Conservation (phyloP, 495 filamentous ascomycete genomes). For the Trichoderma virens region DNA sequence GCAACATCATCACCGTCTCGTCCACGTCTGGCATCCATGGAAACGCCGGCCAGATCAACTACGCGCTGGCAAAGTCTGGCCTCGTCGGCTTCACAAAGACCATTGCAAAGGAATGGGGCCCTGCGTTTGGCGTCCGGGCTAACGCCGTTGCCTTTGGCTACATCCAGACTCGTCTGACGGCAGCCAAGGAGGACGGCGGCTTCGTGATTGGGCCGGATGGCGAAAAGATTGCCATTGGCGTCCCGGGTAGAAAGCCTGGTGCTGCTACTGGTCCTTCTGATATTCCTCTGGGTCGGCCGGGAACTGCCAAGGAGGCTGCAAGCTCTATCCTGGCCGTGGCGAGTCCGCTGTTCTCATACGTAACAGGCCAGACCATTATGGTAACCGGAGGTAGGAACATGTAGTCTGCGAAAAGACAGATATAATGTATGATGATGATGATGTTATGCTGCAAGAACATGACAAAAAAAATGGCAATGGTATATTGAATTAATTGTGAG, state of each 20-base stretch:
- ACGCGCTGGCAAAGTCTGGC: constrained; percentile 74
- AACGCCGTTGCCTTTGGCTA: constrained; percentile 80
- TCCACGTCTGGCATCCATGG: constrained; percentile 73
- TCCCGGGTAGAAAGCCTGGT: constrained; percentile 42
- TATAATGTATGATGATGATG: not conserved
- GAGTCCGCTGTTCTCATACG: constrained; percentile 72
- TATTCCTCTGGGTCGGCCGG: constrained; percentile 70
- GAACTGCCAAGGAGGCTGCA: constrained; percentile 71
- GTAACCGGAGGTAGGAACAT: constrained; percentile 82
- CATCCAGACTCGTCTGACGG: constrained; percentile 70
- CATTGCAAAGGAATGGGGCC: constrained; percentile 90
- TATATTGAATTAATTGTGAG: constrained; percentile 7
- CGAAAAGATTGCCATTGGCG: constrained; percentile 68
- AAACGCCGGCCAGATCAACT: constrained; percentile 82
- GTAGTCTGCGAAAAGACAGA: constrained; percentile 30
- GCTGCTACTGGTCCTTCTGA: constrained; percentile 48
- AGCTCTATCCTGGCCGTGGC: constrained; percentile 70
- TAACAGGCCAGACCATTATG: constrained; percentile 74
- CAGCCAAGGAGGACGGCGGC: constrained; percentile 70
- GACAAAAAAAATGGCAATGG: not conserved
- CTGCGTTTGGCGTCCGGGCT: constrained; percentile 69
- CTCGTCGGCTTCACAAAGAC: constrained; percentile 73
- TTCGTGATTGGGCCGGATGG: constrained; percentile 70
- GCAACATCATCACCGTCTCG: constrained; percentile 75
- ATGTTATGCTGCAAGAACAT: not conserved